These are phyloP conservation scores for Penicillium bovifimosum DNA, from an alignment of 495 filamentous ascomycete species.

Conservation along the genomic window DNA sequence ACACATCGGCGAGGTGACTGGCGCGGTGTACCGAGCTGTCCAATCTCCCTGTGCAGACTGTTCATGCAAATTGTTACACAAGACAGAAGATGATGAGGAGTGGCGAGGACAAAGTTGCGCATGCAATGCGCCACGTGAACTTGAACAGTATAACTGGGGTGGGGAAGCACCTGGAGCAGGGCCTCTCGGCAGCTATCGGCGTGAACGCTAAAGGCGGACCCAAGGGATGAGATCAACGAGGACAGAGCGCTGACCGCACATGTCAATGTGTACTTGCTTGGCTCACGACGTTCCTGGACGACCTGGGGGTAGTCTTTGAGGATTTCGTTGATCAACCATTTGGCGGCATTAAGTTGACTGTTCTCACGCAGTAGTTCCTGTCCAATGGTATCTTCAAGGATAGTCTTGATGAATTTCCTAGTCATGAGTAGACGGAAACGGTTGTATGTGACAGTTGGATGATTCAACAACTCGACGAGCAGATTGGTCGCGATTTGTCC, in stretches of 20 bases:
- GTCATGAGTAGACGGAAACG: slow-evolving; percentile 84
- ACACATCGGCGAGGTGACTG: slow-evolving; percentile 80
- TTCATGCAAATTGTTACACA: slow-evolving; percentile 97
- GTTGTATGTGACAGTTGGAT: slow-evolving; percentile 70
- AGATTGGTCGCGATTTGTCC: slow-evolving; percentile 74
- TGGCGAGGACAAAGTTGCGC: slow-evolving; percentile 80
- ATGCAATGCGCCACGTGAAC: slow-evolving; percentile 80
- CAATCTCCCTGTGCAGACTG: slow-evolving; percentile 81
- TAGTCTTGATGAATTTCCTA: slow-evolving; percentile 74
- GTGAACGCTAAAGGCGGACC: slow-evolving; percentile 69
- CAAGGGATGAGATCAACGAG: slow-evolving; percentile 71
- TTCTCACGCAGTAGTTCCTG: slow-evolving; percentile 79
- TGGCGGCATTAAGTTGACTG: slow-evolving; percentile 76
- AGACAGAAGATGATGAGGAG: slow-evolving; percentile 83
- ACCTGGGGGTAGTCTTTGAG: slow-evolving; percentile 94
- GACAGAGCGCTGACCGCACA: slow-evolving; percentile 75
- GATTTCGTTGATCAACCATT: slow-evolving; percentile 75
- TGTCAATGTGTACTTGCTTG: slow-evolving; percentile 77
- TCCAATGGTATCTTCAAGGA: slow-evolving; percentile 81
- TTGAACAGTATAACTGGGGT: slow-evolving; percentile 94
- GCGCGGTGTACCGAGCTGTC: slow-evolving; percentile 65
- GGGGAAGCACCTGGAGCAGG: slow-evolving; percentile 83
- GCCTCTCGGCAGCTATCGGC: slow-evolving; percentile 81
- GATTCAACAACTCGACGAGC: slow-evolving; percentile 71
- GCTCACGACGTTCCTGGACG: slow-evolving; percentile 85